phyloP scores from a whole-genome alignment of 495 filamentous ascomycete species.

The Baudoinia panamericana region DNA sequence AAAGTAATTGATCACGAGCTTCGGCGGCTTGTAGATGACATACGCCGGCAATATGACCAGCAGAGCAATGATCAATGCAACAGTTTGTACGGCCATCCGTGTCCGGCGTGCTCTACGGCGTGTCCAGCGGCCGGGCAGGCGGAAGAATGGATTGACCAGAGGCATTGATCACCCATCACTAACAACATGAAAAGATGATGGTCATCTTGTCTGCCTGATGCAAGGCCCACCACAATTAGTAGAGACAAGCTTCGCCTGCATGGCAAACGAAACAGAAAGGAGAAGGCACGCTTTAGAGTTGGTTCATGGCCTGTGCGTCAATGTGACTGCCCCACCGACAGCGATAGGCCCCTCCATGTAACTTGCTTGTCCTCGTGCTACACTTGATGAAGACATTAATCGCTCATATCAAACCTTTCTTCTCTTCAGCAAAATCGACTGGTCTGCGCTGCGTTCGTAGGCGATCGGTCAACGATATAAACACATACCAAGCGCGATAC shows the following conservation, averaged over 20 bases:
- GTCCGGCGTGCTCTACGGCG: slow-evolving; percentile 12
- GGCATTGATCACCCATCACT: slow-evolving; percentile 6
- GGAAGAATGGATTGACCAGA: slow-evolving; percentile 19
- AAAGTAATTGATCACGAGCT: slow-evolving; percentile 50
- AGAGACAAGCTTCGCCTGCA: no score
- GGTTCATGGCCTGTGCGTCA: no score
- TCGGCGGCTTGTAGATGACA: slow-evolving; percentile 62
- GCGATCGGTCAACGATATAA: no score
- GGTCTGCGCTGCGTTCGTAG: not conserved
- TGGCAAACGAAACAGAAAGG: no score
- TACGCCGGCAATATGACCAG: slow-evolving; percentile 38
- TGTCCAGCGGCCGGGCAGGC: slow-evolving; percentile 18
- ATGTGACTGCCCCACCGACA: no score
- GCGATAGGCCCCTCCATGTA: no score
- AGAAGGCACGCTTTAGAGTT: no score
- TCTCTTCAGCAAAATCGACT: no score
- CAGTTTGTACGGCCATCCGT: slow-evolving; percentile 13
- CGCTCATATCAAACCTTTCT: no score
- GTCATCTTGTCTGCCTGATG: not conserved
- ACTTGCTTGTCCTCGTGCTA: no score
- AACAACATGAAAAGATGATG: not conserved
- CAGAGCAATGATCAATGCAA: slow-evolving; percentile 1
- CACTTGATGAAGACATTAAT: no score
- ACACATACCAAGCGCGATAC: not conserved
- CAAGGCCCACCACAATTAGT: no score